Evolutionary conservation across 768 basidiomycete genomes (phyloP).

Genomic region (Termitomyces titanicus): DNA sequence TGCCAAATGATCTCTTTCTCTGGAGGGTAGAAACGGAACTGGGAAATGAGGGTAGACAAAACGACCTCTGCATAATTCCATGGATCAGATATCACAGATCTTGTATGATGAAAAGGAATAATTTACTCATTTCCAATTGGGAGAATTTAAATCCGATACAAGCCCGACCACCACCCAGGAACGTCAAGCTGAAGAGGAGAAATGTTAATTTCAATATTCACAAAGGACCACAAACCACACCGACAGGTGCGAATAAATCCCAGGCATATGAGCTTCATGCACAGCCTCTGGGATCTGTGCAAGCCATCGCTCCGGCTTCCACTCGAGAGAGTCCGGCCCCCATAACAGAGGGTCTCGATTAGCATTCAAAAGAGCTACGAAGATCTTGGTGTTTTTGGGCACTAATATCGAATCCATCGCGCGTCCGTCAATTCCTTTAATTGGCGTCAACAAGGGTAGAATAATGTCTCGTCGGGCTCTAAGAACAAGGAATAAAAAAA

Average conservation of each 20-base stretch:
- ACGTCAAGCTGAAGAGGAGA: background rate
- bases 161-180: background rate
- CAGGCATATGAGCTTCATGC: conserved; percentile 1
- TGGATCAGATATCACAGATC: background rate
- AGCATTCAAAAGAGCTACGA: background rate
- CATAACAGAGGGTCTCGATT: conserved; percentile 1
- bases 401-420: background rate
- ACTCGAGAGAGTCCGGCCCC: background rate
- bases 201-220: background rate
- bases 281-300: background rate
- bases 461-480: background rate
- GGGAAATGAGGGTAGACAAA: conserved; percentile 1
- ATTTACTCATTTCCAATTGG: conserved; percentile 3
- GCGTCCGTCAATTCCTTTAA: background rate
- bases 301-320: conserved; percentile 1
- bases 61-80: background rate
- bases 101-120: background rate
- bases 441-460: background rate
- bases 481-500: background rate
- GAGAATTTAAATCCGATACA: background rate
- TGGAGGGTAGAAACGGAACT: background rate
- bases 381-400: background rate
- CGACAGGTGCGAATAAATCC: conserved; percentile 1
- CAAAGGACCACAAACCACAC: background rate
- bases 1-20: background rate